Base-by-base conservation (phyloP, 2,329 filamentous ascomycete genomes). In the Leptographium galeiforme region DNA sequence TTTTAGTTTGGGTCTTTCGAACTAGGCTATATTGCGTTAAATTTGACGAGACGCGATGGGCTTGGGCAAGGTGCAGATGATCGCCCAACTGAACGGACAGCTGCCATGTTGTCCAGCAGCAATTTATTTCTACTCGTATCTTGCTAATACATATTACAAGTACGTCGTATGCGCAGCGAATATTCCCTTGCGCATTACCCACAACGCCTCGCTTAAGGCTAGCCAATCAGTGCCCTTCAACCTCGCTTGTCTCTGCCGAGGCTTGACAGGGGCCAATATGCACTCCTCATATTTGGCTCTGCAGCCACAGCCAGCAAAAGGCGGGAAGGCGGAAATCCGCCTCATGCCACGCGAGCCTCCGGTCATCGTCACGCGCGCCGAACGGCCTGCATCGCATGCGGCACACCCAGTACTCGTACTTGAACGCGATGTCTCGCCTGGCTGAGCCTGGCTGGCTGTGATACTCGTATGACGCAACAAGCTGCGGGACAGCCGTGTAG, bases 21-120 rank as follows among this genome's bases (percentile, higher is more conserved):
- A 58, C 67, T 68, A 69, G 64, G 60, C 66, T 63, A 51, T 61
- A 62, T 67, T 66, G 59, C 62, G 66, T 66, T 63, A 68, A 67
- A 59, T 65, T 69, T 67, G 62, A 68, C 67, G 67, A 69, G 59
- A 53, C 53, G 36, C n/a, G n/a, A 12, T 2, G 10, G 11, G 4
- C 12, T 14, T 36, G 33, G 33, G 45, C 30, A 34, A n/a, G 45
- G 32, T 36, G 30, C 45, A 10, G 45, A 10, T n/a, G 32, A 11
- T 36, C 34, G 2, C 8, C 32, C 10, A 34, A 18, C 30, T 36
- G 30, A 47, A 13, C 19, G 19, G 43, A 30, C 43, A 2, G 30
- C 43, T 10, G 25, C 43, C 14, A 10, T 32, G 18, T 33, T 33
- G 30, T 10, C n/a, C 12, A 11, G 5, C 30, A 45, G 43, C 6